Evolutionary conservation across 345 rosid species (phyloP).

Genomic region (Arabidopsis suecica): DNA sequence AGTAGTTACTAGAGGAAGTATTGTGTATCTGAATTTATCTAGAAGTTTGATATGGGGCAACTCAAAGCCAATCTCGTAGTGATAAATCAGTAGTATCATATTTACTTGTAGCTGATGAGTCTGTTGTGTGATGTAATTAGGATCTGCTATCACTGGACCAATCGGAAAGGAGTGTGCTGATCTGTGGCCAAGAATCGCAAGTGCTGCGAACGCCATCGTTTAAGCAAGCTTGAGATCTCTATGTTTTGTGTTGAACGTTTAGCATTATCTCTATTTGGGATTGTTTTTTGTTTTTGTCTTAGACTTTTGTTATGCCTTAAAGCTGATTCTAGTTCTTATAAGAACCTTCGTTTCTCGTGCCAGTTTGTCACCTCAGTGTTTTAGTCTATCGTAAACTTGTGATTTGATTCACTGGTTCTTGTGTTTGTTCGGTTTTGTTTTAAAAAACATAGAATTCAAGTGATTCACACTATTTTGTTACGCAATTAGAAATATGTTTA

Average conservation of each 20-base stretch:
- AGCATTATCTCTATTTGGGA: not conserved
- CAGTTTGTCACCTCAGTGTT: not conserved
- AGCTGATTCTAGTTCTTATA: slow-evolving; percentile 9
- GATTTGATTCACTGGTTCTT: not conserved
- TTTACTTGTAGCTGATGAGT: not conserved
- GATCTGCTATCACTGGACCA: slow-evolving; percentile 87
- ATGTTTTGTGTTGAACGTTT: slow-evolving; percentile 16
- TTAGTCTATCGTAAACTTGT: not conserved
- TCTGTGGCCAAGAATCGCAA: slow-evolving; percentile 66
- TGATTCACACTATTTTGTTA: too few species aligned
- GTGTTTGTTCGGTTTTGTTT: too few species aligned
- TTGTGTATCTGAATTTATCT: not conserved
- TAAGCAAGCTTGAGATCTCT: slow-evolving; percentile 11
- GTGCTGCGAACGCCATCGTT: slow-evolving; percentile 54
- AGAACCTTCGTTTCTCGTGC: not conserved
- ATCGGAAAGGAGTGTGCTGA: slow-evolving; percentile 90
- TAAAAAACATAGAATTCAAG: too few species aligned
- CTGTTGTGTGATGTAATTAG: slow-evolving; percentile 35
- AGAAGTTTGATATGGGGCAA: not conserved
- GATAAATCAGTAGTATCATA: not conserved
- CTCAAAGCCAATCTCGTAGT: not conserved
- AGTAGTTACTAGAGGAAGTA: not conserved
- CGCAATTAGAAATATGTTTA: too few species aligned
- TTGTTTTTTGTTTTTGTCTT: slow-evolving; percentile 35
- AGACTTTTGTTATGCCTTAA: slow-evolving; percentile 12